These are phyloP conservation scores for Daphne laureola DNA, from an alignment of 441 rosid genomes.

Conservation along the genomic window DNA sequence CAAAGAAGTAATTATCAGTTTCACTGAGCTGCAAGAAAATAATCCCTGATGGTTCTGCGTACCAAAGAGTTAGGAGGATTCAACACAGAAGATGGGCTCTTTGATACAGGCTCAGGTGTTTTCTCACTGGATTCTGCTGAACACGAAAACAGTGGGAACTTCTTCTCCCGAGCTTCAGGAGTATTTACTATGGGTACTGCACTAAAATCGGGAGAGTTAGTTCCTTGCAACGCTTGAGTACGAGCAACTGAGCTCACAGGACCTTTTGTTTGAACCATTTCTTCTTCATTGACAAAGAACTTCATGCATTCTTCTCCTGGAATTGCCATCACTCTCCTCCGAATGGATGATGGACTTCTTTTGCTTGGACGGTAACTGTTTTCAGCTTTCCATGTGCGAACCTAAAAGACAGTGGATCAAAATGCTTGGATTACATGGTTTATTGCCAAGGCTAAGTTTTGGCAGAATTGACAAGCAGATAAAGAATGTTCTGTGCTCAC, in stretches of 20 bases:
- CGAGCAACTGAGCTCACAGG: conserved; percentile 15
- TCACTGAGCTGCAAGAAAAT: conserved; percentile 49
- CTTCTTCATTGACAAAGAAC: conserved; percentile 32
- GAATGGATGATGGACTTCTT: conserved; percentile 36
- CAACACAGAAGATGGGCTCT: conserved; percentile 80
- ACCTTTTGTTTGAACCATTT: conserved; percentile 20
- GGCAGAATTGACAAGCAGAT: not conserved
- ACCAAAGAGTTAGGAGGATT: conserved; percentile 80
- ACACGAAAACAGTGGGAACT: conserved; percentile 19
- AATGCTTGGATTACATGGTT: conserved; percentile 1
- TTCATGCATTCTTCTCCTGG: conserved; percentile 37
- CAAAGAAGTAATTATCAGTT: not conserved
- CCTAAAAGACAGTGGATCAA: conserved; percentile 29
- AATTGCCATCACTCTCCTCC: conserved; percentile 62
- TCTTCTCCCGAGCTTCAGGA: conserved; percentile 55
- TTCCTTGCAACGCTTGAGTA: conserved; percentile 18
- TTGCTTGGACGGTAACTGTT: conserved; percentile 27
- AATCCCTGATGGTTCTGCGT: conserved; percentile 81
- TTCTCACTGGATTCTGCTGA: conserved; percentile 31
- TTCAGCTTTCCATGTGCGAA: conserved; percentile 63
- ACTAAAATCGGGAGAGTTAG: conserved; percentile 19
- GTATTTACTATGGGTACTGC: conserved; percentile 30
- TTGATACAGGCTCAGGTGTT: conserved; percentile 50
- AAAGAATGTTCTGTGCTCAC: conserved; percentile 26
- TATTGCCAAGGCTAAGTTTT: not conserved